Evolutionary conservation across 1,139 yeast species (phyloP).

Genomic region (Pichia sp.): DNA sequence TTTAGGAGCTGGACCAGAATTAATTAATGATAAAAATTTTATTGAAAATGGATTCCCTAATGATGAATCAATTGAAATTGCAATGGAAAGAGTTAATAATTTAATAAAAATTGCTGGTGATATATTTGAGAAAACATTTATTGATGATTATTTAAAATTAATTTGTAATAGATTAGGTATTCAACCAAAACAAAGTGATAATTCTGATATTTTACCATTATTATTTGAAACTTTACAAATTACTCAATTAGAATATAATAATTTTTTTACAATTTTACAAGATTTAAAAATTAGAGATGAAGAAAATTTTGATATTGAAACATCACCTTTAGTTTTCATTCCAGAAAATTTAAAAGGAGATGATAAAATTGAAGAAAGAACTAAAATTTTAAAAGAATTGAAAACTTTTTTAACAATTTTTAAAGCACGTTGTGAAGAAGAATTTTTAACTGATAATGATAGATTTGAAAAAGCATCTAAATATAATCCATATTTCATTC

Average conservation of each 20-base stretch:
- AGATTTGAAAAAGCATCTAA: slow-evolving; percentile 38
- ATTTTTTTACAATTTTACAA: slow-evolving; percentile 65
- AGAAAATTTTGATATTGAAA: slow-evolving; percentile 27
- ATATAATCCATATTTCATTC: slow-evolving; percentile 73
- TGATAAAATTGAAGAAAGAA: slow-evolving; percentile 16
- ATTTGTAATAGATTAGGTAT: slow-evolving; percentile 70
- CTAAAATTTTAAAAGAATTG: slow-evolving; percentile 33
- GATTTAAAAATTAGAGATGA: slow-evolving; percentile 30
- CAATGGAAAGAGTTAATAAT: slow-evolving; percentile 57
- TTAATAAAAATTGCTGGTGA: slow-evolving; percentile 61
- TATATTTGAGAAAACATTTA: slow-evolving; percentile 57
- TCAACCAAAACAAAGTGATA: slow-evolving; percentile 36
- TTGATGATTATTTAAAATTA: slow-evolving; percentile 51
- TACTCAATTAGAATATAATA: slow-evolving; percentile 71
- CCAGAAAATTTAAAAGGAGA: slow-evolving; percentile 24
- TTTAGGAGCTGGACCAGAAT: slow-evolving; percentile 58
- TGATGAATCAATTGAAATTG: slow-evolving; percentile 43
- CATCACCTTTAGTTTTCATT: slow-evolving; percentile 22
- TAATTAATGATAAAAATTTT: slow-evolving; percentile 38
- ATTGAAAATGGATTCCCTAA: slow-evolving; percentile 32
- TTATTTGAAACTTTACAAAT: slow-evolving; percentile 56
- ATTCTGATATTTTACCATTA: slow-evolving; percentile 50
- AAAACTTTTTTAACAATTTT: slow-evolving; percentile 38
- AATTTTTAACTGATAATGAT: slow-evolving; percentile 32
- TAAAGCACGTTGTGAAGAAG: slow-evolving; percentile 35